Evolutionary conservation across 2,329 filamentous ascomycete species (phyloP).

Genomic region (Hymenotorrendiella dingleyae): DNA sequence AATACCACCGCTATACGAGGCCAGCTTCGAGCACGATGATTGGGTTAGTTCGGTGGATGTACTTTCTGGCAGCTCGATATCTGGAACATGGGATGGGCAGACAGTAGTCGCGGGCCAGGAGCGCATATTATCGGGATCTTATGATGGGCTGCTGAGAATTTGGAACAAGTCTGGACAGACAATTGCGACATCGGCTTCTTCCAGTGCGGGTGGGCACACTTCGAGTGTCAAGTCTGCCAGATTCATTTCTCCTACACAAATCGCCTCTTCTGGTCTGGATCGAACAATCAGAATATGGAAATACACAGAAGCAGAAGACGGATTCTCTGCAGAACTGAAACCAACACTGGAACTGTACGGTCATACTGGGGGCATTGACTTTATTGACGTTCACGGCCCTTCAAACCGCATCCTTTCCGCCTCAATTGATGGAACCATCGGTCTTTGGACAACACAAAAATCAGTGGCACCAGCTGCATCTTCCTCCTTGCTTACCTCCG

Average conservation of each 20-base stretch:
- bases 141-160: constrained; percentile 80
- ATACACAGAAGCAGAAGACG: constrained; percentile 62
- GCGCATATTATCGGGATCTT: constrained; percentile 83
- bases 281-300: constrained; percentile 86
- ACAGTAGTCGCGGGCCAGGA: constrained; percentile 51
- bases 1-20: constrained; percentile 81
- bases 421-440: constrained; percentile 74
- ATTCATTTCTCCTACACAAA: constrained; percentile 70
- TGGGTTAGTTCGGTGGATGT: constrained; percentile 90
- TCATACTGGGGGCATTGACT: constrained; percentile 69
- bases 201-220: constrained; percentile 65
- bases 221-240: constrained; percentile 75
- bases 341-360: constrained; percentile 78
- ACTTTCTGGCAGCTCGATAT: constrained; percentile 59
- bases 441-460: constrained; percentile 83
- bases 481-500: constrained; percentile 59
- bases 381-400: constrained; percentile 65
- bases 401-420: constrained; percentile 78
- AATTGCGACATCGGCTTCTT: constrained; percentile 68
- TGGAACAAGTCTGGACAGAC: constrained; percentile 87
- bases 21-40: constrained; percentile 94
- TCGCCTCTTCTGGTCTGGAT: constrained; percentile 81
- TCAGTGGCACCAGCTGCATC: constrained; percentile 69
- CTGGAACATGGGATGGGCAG: constrained; percentile 50
- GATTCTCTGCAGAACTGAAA: constrained; percentile 51